Conservation (phyloP, 2,329 filamentous ascomycete genomes). For the Zymoseptoria brevis region DNA sequence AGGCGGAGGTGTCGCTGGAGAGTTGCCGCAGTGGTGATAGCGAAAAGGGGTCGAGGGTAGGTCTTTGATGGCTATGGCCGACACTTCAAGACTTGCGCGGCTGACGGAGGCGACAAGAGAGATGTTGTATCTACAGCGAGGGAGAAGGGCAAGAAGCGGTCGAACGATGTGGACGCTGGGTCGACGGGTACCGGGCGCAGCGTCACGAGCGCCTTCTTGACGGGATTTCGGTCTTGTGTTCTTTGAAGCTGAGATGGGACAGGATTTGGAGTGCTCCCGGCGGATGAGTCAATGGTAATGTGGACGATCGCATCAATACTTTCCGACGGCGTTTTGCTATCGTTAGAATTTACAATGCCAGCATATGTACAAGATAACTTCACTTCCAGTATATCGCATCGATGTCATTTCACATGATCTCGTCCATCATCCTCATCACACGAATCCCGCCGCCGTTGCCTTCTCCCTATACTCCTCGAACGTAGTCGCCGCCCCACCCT, state of each 20-base stretch:
- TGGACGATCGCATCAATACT: not conserved
- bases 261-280: not conserved
- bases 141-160: not conserved
- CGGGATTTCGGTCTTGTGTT: slow-evolving; percentile 6
- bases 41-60: not conserved
- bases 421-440: slow-evolving; percentile 2
- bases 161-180: not conserved
- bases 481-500: slow-evolving; percentile 26
- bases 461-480: slow-evolving; percentile 44
- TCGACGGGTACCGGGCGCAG: not conserved
- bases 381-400: not conserved
- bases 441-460: slow-evolving; percentile 29
- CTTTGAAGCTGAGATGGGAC: not conserved
- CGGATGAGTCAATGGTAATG: not conserved
- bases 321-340: too few species aligned
- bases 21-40: not conserved
- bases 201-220: slow-evolving; percentile 8
- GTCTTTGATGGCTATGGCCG: not conserved
- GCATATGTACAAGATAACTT: not conserved
- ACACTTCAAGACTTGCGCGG: not conserved
- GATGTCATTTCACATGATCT: slow-evolving; percentile 1
- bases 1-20: not conserved
- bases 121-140: not conserved
- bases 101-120: not conserved
- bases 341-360: too few species aligned